Evolutionary conservation across 768 basidiomycete genomes (phyloP).

Genomic region (Leccinellum albellum): DNA sequence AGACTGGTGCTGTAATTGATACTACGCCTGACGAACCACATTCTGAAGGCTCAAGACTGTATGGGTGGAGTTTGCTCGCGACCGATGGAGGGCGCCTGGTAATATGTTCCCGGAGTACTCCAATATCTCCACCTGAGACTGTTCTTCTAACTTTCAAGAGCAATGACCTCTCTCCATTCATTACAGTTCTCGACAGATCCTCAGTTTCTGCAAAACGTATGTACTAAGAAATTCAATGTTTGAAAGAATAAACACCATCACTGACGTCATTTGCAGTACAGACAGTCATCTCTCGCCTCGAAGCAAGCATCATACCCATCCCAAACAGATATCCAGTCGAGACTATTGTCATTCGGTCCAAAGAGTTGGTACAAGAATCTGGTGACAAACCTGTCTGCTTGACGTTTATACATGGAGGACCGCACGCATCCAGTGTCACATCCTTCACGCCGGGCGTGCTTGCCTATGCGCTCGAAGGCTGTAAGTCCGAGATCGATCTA

Average conservation of each 20-base stretch:
- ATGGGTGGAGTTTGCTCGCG: constrained; percentile 53
- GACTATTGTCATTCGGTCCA: constrained; percentile 47
- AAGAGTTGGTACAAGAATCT: constrained; percentile 10
- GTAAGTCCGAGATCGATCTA: constrained; percentile 35
- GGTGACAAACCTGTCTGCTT: constrained; percentile 41
- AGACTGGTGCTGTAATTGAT: constrained; percentile 39
- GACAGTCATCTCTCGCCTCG: constrained; percentile 38
- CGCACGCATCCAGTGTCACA: constrained; percentile 48
- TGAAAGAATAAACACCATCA: neutral
- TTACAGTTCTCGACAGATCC: constrained; percentile 41
- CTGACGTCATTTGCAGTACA: constrained; percentile 33
- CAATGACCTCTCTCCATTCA: neutral
- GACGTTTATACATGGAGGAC: constrained; percentile 59
- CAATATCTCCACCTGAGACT: constrained; percentile 44
- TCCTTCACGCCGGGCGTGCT: constrained; percentile 43
- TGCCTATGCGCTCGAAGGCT: constrained; percentile 56
- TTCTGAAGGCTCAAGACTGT: constrained; percentile 20
- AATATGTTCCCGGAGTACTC: constrained; percentile 51
- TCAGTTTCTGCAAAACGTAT: constrained; percentile 39
- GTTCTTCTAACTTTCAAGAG: constrained; percentile 42
- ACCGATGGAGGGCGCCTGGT: constrained; percentile 43
- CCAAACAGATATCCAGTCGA: constrained; percentile 49
- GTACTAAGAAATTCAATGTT: neutral
- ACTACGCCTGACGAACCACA: constrained; percentile 10
- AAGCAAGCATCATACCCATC: constrained; percentile 44